Conservation (phyloP, 176 grass and related monocot species). For the Rhynchospora tenuis region DNA sequence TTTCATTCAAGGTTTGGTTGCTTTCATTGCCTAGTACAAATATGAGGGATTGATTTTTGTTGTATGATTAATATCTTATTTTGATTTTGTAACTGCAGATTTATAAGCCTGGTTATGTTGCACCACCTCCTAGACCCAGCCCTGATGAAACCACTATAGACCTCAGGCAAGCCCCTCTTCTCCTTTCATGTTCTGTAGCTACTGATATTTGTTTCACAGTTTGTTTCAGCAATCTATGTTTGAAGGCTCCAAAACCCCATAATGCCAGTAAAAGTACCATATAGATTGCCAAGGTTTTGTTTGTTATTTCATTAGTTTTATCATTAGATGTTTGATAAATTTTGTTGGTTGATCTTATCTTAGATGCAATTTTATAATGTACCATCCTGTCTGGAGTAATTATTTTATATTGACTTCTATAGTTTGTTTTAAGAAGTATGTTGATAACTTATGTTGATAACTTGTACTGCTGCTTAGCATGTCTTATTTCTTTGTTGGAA, state of each 20-base stretch:
- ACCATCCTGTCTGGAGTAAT: background rate
- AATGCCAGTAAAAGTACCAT: background rate
- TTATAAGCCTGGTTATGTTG: slow-evolving; percentile 81
- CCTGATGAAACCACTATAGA: slow-evolving; percentile 81
- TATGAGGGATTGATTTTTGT: background rate
- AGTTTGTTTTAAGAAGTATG: background rate
- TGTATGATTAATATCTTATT: slow-evolving; percentile 2
- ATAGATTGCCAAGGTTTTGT: background rate
- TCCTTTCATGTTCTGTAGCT: background rate
- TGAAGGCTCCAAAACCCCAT: background rate
- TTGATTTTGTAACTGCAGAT: slow-evolving; percentile 35
- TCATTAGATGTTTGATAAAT: background rate
- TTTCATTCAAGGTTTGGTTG: background rate
- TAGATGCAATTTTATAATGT: background rate
- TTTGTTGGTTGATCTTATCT: background rate
- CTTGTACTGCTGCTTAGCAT: background rate
- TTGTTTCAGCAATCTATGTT: background rate
- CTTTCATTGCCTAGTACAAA: background rate
- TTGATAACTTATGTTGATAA: no score
- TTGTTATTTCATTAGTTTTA: background rate
- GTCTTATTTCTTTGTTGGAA: background rate
- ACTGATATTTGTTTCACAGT: slow-evolving; percentile 32
- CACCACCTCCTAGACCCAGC: slow-evolving; percentile 44
- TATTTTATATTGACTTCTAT: background rate
- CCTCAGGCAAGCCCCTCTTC: slow-evolving; percentile 39